Evolutionary conservation across 768 basidiomycete species (phyloP).

Genomic region (Zangia roseola): DNA sequence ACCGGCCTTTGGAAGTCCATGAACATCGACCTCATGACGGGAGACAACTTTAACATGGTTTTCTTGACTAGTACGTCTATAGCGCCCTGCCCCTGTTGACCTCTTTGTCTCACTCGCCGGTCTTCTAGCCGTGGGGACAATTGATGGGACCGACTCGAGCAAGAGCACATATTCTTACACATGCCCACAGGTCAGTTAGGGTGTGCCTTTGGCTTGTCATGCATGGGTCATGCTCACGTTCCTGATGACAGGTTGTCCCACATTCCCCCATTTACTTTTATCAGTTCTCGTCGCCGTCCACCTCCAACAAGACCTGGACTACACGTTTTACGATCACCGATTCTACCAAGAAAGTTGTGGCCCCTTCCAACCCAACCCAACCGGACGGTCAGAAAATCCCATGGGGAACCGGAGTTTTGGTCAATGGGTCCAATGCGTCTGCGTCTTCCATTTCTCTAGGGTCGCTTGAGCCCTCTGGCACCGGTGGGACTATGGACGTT

Average conservation of each 20-base stretch:
- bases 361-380: constrained; percentile 54
- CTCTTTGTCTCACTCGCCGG: not conserved
- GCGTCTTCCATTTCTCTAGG: constrained; percentile 21
- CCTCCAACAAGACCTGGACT: constrained; percentile 56
- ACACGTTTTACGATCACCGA: constrained; percentile 74
- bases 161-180: constrained; percentile 49
- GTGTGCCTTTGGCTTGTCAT: not conserved
- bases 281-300: constrained; percentile 56
- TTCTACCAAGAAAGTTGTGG: constrained; percentile 40
- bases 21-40: constrained; percentile 80
- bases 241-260: constrained; percentile 48
- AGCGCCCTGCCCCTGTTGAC: not conserved
- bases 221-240: not conserved
- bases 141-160: constrained; percentile 57
- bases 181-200: constrained; percentile 62
- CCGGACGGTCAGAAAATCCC: constrained; percentile 49
- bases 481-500: not conserved
- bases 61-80: constrained; percentile 57
- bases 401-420: constrained; percentile 66
- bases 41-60: constrained; percentile 67
- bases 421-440: constrained; percentile 38
- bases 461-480: constrained; percentile 4
- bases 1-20: constrained; percentile 67
- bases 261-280: constrained; percentile 78
- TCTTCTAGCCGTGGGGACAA: constrained; percentile 55